A percentile compares a stretch with the other conserved stretches of the same genome.
phyloP scores from a whole-genome alignment of 2,329 filamentous ascomycete species.

The Trichophyton simii region DNA sequence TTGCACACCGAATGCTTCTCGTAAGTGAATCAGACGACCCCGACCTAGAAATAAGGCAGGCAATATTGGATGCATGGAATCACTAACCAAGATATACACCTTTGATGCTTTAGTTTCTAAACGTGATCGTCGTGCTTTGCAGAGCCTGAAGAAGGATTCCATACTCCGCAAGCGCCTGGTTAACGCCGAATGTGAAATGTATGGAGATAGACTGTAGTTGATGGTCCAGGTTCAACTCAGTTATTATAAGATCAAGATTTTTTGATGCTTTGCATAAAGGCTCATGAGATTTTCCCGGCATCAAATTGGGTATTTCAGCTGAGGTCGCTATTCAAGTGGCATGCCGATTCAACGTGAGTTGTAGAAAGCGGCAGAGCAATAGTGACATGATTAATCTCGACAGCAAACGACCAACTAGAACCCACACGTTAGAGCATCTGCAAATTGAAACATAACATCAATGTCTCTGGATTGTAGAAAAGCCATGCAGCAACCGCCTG shows the following conservation, averaged over 20 bases:
- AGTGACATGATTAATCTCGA: not conserved
- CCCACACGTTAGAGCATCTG: not conserved
- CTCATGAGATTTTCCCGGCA: too few species aligned
- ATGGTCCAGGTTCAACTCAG: too few species aligned
- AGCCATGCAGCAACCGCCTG: not conserved
- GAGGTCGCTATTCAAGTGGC: too few species aligned
- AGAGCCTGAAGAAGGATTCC: too few species aligned
- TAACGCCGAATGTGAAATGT: too few species aligned
- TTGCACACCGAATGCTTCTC: conserved; percentile 39
- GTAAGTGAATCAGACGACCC: conserved; percentile 21
- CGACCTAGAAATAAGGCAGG: not conserved
- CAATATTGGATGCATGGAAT: not conserved
- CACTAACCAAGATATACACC: not conserved
- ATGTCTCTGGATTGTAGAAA: not conserved
- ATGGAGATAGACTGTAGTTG: too few species aligned
- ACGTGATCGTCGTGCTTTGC: not conserved
- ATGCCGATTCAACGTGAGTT: not conserved
- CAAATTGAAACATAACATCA: not conserved
- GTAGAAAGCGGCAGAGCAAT: not conserved
- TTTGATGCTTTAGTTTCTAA: not conserved
- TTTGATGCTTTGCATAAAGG: too few species aligned
- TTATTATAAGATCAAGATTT: too few species aligned
- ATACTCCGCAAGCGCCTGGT: too few species aligned
- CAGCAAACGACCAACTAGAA: not conserved
- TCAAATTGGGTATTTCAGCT: too few species aligned